Evolutionary conservation across 2,329 filamentous ascomycete genomes (phyloP).

Genomic region (Fusarium xyrophilum): DNA sequence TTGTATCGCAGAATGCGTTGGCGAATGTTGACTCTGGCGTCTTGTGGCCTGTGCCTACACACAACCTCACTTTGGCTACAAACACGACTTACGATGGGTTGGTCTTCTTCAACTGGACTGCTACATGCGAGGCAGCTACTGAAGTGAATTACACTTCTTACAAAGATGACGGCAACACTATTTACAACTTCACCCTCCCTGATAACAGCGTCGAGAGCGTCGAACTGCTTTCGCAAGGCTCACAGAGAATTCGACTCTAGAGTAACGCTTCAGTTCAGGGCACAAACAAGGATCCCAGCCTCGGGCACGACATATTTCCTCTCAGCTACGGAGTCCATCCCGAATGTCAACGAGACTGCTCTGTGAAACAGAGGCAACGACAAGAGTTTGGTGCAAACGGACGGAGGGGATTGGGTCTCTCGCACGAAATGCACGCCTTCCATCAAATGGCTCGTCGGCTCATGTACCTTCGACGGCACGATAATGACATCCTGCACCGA

Average conservation of each 20-base stretch:
- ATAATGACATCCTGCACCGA: slow-evolving; percentile 23
- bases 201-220: slow-evolving; percentile 24
- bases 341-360: slow-evolving; percentile 27
- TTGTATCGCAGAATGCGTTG: slow-evolving; percentile 26
- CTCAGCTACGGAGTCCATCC: slow-evolving; percentile 23
- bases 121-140: slow-evolving; percentile 26
- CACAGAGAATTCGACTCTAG: slow-evolving; percentile 22
- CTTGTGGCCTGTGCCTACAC: slow-evolving; percentile 27
- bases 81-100: slow-evolving; percentile 32
- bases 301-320: slow-evolving; percentile 23
- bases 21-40: slow-evolving; percentile 32
- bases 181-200: slow-evolving; percentile 33
- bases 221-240: slow-evolving; percentile 5
- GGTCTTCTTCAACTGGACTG: slow-evolving; percentile 32
- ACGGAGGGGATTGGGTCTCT: slow-evolving; percentile 28
- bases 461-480: slow-evolving; percentile 30
- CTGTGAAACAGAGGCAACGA: slow-evolving; percentile 15
- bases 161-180: slow-evolving; percentile 6
- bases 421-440: slow-evolving; percentile 31
- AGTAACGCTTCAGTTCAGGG: slow-evolving; percentile 4
- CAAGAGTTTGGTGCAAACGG: slow-evolving; percentile 22
- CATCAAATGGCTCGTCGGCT: slow-evolving; percentile 23
- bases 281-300: slow-evolving; percentile 15
- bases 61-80: slow-evolving; percentile 24
- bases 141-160: slow-evolving; percentile 28